Evolutionary conservation across 116 monocot genomes (phyloP).

Genomic region (Zostera marina): DNA sequence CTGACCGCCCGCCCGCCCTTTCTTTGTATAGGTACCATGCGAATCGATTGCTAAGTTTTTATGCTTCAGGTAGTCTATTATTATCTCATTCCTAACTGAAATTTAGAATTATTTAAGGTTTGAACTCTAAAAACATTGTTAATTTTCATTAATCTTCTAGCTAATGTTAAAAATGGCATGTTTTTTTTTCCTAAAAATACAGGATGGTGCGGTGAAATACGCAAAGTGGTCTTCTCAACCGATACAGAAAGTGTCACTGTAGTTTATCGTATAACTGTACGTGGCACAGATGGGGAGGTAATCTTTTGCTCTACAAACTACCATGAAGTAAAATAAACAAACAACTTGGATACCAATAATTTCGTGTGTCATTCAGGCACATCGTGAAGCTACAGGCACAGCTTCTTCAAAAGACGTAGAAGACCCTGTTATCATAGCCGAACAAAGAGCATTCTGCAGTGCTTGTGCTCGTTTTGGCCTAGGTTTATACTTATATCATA

Average conservation of each 20-base stretch:
- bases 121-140: no score
- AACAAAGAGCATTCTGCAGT: not conserved
- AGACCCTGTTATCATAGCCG: not conserved
- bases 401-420: not conserved
- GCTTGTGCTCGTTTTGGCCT: constrained; percentile 2
- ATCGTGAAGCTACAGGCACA: constrained; percentile 2
- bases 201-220: constrained; percentile 95
- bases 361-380: not conserved
- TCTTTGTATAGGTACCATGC: constrained; percentile 44
- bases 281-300: constrained; percentile 87
- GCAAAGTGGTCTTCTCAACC: constrained; percentile 53
- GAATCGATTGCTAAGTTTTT: constrained; percentile 66
- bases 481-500: constrained; percentile 66
- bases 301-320: not conserved
- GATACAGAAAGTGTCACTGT: constrained; percentile 62
- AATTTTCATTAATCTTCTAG: no score
- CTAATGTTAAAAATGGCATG: no score
- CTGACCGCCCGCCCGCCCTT: no score
- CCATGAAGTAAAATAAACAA: not conserved
- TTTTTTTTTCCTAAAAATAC: not conserved
- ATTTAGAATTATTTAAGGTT: no score
- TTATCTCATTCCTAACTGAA: not conserved
- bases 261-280: constrained; percentile 66
- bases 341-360: not conserved
- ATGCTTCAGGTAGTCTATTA: constrained; percentile 38